A percentile compares a stretch with the other conserved stretches of the same genome.
phyloP scores from a whole-genome alignment of 106 monocot genomes.

The Phalaenopsis aphrodite region DNA sequence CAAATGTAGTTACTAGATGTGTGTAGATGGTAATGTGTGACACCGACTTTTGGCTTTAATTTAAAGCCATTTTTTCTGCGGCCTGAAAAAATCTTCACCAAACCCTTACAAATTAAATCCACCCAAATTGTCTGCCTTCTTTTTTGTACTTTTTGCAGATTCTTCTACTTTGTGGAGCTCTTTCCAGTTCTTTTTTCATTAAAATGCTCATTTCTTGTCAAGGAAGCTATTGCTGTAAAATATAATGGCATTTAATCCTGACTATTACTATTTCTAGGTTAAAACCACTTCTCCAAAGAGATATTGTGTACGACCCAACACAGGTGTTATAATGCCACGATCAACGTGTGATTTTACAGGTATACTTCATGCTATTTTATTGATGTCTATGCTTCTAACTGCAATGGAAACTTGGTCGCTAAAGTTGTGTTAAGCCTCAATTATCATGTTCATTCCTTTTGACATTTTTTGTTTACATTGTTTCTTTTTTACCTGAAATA shows the following conservation, averaged over 20 bases:
- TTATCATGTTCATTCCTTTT: constrained; percentile 2
- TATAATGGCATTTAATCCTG: constrained; percentile 1
- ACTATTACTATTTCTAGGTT: constrained; percentile 31
- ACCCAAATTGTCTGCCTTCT: neutral
- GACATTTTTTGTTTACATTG: neutral
- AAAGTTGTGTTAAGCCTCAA: neutral
- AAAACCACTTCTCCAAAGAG: constrained; percentile 89
- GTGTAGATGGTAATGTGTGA: neutral
- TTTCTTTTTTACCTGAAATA: constrained; percentile 17
- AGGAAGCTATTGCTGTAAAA: neutral
- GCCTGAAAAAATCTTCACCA: neutral
- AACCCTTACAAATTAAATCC: neutral
- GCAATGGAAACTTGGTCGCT: neutral
- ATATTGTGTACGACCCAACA: constrained; percentile 81
- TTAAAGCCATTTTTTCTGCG: neutral
- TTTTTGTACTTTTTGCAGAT: neutral
- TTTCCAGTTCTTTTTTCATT: neutral
- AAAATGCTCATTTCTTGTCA: neutral
- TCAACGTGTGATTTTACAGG: constrained; percentile 69
- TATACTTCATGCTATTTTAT: constrained; percentile 9
- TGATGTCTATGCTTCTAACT: neutral
- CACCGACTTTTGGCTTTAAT: neutral
- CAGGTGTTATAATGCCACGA: constrained; percentile 54
- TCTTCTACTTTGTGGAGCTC: neutral
- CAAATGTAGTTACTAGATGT: neutral